Evolutionary conservation across 257 asterid genomes (phyloP).

Genomic region (Osmanthus fragrans): DNA sequence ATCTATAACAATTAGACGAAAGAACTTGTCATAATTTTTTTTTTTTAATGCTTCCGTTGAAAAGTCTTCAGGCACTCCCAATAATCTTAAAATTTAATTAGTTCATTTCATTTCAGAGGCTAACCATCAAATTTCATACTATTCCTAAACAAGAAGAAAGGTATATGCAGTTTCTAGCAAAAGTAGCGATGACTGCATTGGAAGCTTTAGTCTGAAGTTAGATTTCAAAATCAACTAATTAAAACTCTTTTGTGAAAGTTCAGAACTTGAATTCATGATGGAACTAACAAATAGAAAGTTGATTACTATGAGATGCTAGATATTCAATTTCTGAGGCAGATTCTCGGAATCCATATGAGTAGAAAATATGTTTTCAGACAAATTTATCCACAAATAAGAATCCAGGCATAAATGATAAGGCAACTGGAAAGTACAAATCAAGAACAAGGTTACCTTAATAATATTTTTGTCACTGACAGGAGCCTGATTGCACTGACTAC

Average conservation of each 20-base stretch:
- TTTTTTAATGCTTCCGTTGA: not conserved
- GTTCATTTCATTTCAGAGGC: not conserved
- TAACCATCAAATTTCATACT: not conserved
- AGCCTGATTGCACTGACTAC: conserved; percentile 46
- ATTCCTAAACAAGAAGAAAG: conserved; percentile 1
- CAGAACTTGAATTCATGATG: conserved; percentile 14
- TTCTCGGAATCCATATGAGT: not conserved
- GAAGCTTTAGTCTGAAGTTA: not conserved
- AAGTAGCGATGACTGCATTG: conserved; percentile 5
- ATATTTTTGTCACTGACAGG: conserved; percentile 38
- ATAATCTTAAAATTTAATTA: not conserved
- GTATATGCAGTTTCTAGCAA: not conserved
- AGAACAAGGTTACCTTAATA: conserved; percentile 62
- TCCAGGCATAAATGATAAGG: conserved; percentile 13
- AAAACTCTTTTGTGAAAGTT: not conserved
- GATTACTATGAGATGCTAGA: not conserved
- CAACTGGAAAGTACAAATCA: conserved; percentile 18
- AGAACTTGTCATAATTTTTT: not conserved
- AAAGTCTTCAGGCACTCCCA: not conserved
- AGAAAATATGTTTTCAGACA: not conserved
- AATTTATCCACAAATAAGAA: not conserved
- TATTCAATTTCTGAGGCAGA: not conserved
- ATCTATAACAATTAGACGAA: conserved; percentile 10
- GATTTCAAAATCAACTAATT: conserved; percentile 3
- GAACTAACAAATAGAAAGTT: conserved; percentile 14